phyloP scores from a whole-genome alignment of 2,329 filamentous ascomycete species.

The Pseudopithomyces chartarum region DNA sequence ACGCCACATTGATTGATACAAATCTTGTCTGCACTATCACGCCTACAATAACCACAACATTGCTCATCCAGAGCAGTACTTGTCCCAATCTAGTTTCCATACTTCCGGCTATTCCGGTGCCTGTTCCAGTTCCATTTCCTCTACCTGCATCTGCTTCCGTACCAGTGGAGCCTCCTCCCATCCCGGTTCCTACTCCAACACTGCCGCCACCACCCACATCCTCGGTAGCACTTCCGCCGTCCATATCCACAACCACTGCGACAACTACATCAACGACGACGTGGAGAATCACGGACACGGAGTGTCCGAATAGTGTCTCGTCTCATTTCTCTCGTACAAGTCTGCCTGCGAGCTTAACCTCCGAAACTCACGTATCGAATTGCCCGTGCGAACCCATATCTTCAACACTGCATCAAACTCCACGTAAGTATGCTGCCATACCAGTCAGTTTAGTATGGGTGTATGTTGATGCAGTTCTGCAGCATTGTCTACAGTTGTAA shows the following conservation, averaged over 20 bases:
- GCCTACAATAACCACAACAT: slow-evolving; percentile 11
- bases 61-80: slow-evolving; percentile 6
- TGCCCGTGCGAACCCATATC: slow-evolving; percentile 13
- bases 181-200: neutral
- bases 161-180: neutral
- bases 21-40: neutral
- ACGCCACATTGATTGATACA: neutral
- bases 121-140: neutral
- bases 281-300: slow-evolving; percentile 12
- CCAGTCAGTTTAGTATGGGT: too few species aligned
- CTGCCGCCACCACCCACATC: neutral
- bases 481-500: neutral
- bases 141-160: neutral
- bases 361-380: slow-evolving; percentile 10
- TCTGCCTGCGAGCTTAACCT: slow-evolving; percentile 1
- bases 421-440: neutral
- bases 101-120: neutral
- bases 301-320: slow-evolving; percentile 4
- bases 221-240: neutral
- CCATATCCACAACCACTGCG: slow-evolving; percentile 2
- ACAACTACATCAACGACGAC: slow-evolving; percentile 17
- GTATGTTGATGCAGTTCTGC: neutral
- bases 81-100: neutral
- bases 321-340: neutral
- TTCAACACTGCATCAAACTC: neutral